Evolutionary conservation across 345 rosid species (phyloP).

Genomic region (Eucalyptus marginata): DNA sequence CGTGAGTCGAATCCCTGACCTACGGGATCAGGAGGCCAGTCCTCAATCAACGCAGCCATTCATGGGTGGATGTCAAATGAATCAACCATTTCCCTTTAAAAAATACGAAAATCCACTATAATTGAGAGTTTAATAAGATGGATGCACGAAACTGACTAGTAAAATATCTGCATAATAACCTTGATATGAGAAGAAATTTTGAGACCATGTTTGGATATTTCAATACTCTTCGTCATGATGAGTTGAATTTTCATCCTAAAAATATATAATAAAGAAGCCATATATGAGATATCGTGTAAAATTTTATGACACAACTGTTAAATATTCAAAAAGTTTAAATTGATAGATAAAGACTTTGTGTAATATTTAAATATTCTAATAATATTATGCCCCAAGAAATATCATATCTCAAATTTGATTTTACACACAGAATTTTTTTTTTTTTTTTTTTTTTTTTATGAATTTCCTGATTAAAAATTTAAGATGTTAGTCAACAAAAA

Average conservation of each 20-base stretch:
- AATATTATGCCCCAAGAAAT: background rate
- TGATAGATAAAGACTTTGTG: background rate
- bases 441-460: background rate
- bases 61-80: background rate
- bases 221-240: background rate
- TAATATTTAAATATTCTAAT: background rate
- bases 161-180: background rate
- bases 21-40: too few relatives aligned
- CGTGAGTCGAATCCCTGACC: too few relatives aligned
- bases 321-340: background rate
- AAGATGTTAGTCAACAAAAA: background rate
- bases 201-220: background rate
- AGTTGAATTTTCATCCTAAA: background rate
- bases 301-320: background rate
- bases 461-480: background rate
- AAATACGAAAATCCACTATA: background rate
- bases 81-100: background rate
- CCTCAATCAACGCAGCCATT: too few relatives aligned
- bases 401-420: background rate
- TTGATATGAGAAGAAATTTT: background rate
- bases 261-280: too few relatives aligned
- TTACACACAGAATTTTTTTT: background rate
- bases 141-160: background rate
- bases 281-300: background rate
- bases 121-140: too few relatives aligned